Base-by-base conservation (phyloP, 495 filamentous ascomycete species). In the Penicillium macrosclerotiorum region DNA sequence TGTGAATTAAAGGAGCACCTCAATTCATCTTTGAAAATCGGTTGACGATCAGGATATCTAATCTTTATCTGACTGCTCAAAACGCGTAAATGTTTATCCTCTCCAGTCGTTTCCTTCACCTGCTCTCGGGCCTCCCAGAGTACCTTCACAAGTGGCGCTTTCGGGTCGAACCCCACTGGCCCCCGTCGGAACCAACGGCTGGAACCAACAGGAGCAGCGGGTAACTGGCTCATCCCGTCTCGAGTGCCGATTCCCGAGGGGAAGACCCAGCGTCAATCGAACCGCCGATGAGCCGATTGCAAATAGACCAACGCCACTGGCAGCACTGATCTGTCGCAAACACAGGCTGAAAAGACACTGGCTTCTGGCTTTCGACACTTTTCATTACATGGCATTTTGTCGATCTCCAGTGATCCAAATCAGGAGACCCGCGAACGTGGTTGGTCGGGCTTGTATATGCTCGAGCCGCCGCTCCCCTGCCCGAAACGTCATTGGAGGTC, bases 161-260 rank as follows among this genome's bases (percentile, higher is more conserved):
- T n/a, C n/a, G n/a, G n/a, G n/a, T n/a, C n/a, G n/a, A n/a, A n/a
- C n/a, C n/a, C n/a, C n/a, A n/a, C n/a, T n/a, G n/a, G n/a, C n/a
- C n/a, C n/a, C n/a, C n/a, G n/a, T n/a, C n/a, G n/a, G n/a, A n/a
- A n/a, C n/a, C n/a, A n/a, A n/a, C n/a, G n/a, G n/a, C n/a, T n/a
- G n/a, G n/a, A n/a, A n/a, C n/a, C n/a, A n/a, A n/a, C n/a, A n/a
- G n/a, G n/a, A n/a, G n/a, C n/a, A n/a, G n/a, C n/a, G n/a, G n/a
- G n/a, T n/a, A n/a, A n/a, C n/a, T n/a, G n/a, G n/a, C n/a, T 19
- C n/a, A 12, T 18, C 32, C 32, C 33, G 18, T 1, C 13, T 2
- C 2, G 19, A 22, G 41, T 51, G 47, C 41, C 47, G 47, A 51
- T 40, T 39, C 35, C 47, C 47, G 41, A 45, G 41, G 23, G 18